These are phyloP conservation scores for Tuber melanosporum DNA, from an alignment of 495 filamentous ascomycete species.

Conservation along the genomic window DNA sequence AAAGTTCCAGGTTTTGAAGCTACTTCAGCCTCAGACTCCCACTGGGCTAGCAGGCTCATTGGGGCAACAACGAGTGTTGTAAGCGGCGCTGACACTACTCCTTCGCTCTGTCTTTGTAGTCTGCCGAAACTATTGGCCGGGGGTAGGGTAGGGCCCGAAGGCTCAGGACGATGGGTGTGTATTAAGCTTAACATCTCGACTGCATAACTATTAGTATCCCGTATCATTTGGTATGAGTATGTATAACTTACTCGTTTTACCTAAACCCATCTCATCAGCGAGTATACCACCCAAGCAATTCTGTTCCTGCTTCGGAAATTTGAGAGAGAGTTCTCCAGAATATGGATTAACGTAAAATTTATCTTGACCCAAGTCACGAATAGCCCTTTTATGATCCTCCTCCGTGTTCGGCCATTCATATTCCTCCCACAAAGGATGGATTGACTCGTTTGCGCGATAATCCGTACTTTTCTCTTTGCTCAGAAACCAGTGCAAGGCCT, in stretches of 20 bases:
- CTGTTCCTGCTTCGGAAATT: conserved; percentile 89
- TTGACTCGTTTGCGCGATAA: conserved; percentile 58
- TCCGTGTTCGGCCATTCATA: conserved; percentile 87
- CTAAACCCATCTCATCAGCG: conserved; percentile 76
- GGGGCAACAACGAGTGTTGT: conserved; percentile 93
- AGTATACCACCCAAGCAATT: conserved; percentile 90
- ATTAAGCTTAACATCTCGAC: conserved; percentile 96
- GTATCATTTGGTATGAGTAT: conserved; percentile 51
- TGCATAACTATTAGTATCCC: conserved; percentile 60
- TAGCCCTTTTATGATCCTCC: conserved; percentile 55
- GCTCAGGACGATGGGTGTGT: conserved; percentile 68
- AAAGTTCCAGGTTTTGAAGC: conserved; percentile 75
- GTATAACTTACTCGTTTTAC: conserved; percentile 2
- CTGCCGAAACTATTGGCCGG: conserved; percentile 49
- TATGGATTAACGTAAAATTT: conserved; percentile 95
- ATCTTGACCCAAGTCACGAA: conserved; percentile 47
- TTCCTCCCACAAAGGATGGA: conserved; percentile 98
- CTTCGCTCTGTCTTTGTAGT: conserved; percentile 31
- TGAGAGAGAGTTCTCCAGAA: conserved; percentile 84
- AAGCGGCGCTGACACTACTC: conserved; percentile 64
- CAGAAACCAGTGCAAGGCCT: conserved; percentile 93
- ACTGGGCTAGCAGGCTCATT: conserved; percentile 88
- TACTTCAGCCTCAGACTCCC: conserved; percentile 89
- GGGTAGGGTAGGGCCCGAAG: conserved; percentile 26
- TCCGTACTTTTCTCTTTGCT: conserved; percentile 70